A percentile compares a stretch with the other conserved stretches of the same genome.
Conservation (phyloP, 108 stramenopile species). For the Nannochloropsis salina region DNA sequence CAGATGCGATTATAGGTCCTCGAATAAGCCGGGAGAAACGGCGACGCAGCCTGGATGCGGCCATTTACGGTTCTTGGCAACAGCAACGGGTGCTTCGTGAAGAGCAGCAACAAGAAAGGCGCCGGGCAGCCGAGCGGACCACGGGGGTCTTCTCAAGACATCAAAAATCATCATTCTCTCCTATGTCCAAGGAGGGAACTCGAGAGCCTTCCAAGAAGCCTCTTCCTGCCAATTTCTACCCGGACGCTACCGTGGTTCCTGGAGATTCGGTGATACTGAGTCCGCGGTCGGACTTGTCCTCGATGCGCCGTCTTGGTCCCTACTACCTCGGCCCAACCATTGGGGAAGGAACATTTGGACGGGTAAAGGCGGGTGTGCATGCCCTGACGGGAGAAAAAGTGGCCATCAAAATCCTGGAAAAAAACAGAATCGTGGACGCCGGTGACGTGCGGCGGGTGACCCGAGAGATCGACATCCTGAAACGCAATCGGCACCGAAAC, state of each 20-base stretch:
- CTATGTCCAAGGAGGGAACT: background rate
- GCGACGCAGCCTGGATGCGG: background rate
- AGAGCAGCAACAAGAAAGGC: background rate
- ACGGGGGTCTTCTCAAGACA: background rate
- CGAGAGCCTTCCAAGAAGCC: background rate
- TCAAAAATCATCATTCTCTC: too few relatives aligned
- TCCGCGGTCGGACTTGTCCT: background rate
- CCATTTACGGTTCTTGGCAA: background rate
- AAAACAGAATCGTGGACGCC: constrained; percentile 51
- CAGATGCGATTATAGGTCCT: background rate
- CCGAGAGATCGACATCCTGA: constrained; percentile 65
- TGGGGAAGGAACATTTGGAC: constrained; percentile 63
- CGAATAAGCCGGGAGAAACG: constrained; percentile 11
- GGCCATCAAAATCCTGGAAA: constrained; percentile 60
- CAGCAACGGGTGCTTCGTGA: constrained; percentile 6
- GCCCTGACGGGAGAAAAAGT: constrained; percentile 58
- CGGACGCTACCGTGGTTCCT: background rate
- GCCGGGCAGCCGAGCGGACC: background rate
- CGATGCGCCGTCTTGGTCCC: constrained; percentile 36
- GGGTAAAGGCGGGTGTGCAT: constrained; percentile 56
- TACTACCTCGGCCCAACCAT: constrained; percentile 58
- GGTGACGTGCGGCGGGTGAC: constrained; percentile 63
- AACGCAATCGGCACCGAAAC: constrained; percentile 55
- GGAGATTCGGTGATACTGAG: background rate
- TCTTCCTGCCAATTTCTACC: background rate